These are phyloP conservation scores for Moesziomyces parantarcticus DNA, from an alignment of 1,284 basidiomycete genomes.

Conservation along the genomic window DNA sequence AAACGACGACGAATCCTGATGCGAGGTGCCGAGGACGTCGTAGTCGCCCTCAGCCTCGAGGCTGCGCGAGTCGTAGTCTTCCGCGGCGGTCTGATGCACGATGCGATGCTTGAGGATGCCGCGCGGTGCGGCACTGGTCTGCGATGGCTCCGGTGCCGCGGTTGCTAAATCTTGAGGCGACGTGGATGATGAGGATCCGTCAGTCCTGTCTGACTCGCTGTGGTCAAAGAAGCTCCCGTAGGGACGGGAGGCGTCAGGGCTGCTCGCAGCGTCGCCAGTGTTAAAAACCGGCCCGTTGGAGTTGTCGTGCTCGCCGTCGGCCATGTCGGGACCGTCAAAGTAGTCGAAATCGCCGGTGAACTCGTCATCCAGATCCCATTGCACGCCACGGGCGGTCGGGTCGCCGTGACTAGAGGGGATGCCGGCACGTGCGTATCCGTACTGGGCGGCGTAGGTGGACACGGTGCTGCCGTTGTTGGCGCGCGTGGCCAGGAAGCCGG, in stretches of 20 bases:
- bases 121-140: slow-evolving; percentile 47
- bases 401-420: slow-evolving; percentile 30
- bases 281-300: slow-evolving; percentile 48
- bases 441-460: slow-evolving; percentile 36
- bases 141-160: slow-evolving; percentile 43
- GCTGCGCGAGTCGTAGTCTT: slow-evolving; percentile 39
- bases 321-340: slow-evolving; percentile 74
- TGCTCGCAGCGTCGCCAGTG: slow-evolving; percentile 54
- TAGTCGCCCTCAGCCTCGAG: slow-evolving; percentile 42
- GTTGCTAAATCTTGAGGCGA: slow-evolving; percentile 50
- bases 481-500: slow-evolving; percentile 53
- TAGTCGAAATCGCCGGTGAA: slow-evolving; percentile 75
- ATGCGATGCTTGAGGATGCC: slow-evolving; percentile 55
- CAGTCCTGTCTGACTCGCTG: slow-evolving; percentile 52
- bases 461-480: slow-evolving; percentile 44
- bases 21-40: slow-evolving; percentile 40
- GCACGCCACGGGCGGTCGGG: slow-evolving; percentile 46
- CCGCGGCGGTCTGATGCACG: slow-evolving; percentile 30
- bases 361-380: slow-evolving; percentile 69
- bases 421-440: slow-evolving; percentile 43
- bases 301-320: slow-evolving; percentile 34
- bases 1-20: slow-evolving; percentile 35
- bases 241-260: slow-evolving; percentile 46
- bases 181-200: slow-evolving; percentile 45
- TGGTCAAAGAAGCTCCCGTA: slow-evolving; percentile 54